Percentiles rank a stretch among this genome's conserved stretches.
These are phyloP conservation scores for Endoconidiophora polonica DNA, from an alignment of 2,329 filamentous ascomycete genomes.

Conservation along the genomic window DNA sequence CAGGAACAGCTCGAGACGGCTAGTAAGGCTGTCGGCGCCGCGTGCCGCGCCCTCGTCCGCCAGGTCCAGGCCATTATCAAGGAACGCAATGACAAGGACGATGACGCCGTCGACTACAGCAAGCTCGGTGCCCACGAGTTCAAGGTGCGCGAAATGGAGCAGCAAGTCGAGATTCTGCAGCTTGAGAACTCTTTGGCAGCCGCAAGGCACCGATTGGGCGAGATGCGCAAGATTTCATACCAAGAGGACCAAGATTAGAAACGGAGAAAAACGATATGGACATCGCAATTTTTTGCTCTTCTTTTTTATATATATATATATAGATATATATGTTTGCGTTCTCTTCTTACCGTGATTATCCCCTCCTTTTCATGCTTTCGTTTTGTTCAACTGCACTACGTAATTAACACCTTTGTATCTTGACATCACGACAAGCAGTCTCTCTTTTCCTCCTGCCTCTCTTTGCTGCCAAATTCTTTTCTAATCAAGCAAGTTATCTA, in stretches of 20 bases:
- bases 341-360: no score
- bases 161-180: slow-evolving; percentile 97
- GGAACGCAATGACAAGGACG: slow-evolving; percentile 63
- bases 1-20: slow-evolving; percentile 84
- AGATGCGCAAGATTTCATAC: slow-evolving; percentile 97
- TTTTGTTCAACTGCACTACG: no score
- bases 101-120: slow-evolving; percentile 73
- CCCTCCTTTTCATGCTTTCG: no score
- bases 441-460: no score
- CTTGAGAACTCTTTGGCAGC: slow-evolving; percentile 72
- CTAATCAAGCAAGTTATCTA: no score
- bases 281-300: neutral
- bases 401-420: no score
- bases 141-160: slow-evolving; percentile 98
- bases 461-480: no score
- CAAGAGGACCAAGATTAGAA: slow-evolving; percentile 45
- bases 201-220: slow-evolving; percentile 69
- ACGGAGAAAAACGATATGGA: neutral
- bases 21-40: slow-evolving; percentile 79
- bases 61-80: slow-evolving; percentile 93
- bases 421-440: no score
- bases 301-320: neutral
- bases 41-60: slow-evolving; percentile 72
- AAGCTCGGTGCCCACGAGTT: slow-evolving; percentile 88
- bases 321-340: no score